phyloP scores from a whole-genome alignment of 441 rosid genomes.

The Theobroma grandiflorum region DNA sequence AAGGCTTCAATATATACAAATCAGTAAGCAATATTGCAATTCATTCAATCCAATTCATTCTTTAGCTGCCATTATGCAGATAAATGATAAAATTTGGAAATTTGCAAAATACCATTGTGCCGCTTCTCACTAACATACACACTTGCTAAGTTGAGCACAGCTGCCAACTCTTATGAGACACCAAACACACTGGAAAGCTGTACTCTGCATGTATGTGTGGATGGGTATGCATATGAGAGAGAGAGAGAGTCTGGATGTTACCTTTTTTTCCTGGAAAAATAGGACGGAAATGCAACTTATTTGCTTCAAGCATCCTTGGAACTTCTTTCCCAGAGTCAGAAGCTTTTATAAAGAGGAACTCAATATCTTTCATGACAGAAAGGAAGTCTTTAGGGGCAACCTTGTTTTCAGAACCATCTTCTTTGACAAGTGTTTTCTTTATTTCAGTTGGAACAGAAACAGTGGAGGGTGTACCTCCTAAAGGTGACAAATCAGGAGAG shows the following conservation, averaged over 20 bases:
- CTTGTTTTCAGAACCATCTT: slow-evolving; percentile 56
- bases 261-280: slow-evolving; percentile 63
- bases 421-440: slow-evolving; percentile 59
- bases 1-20: not conserved
- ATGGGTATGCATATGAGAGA: slow-evolving; percentile 15
- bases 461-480: slow-evolving; percentile 50
- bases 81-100: not conserved
- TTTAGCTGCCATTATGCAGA: not conserved
- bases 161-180: not conserved
- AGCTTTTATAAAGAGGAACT: slow-evolving; percentile 77
- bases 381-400: slow-evolving; percentile 78
- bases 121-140: not conserved
- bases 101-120: not conserved
- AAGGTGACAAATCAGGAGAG: slow-evolving; percentile 77
- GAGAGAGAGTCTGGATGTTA: slow-evolving; percentile 36
- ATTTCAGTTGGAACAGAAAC: slow-evolving; percentile 40
- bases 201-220: not conserved
- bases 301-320: slow-evolving; percentile 98
- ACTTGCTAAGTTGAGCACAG: not conserved
- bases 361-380: slow-evolving; percentile 86
- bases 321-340: slow-evolving; percentile 96
- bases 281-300: slow-evolving; percentile 87
- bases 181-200: not conserved
- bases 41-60: not conserved
- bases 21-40: not conserved